Evolutionary conservation across 768 basidiomycete genomes (phyloP).

Genomic region (Termitomyces sp.): DNA sequence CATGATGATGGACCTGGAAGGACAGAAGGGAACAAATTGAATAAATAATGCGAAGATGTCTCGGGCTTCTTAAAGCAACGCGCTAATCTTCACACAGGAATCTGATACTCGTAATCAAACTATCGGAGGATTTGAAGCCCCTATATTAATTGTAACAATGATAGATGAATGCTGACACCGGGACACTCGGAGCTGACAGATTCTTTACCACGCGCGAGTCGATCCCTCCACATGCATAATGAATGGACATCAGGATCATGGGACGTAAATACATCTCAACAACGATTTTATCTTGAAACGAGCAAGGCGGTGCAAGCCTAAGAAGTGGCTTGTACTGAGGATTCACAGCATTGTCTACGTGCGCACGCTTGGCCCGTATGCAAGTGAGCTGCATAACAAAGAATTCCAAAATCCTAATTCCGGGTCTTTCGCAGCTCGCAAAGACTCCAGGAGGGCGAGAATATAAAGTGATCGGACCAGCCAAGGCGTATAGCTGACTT

Average conservation of each 20-base stretch:
- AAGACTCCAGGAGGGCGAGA: too few relatives aligned
- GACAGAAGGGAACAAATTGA: constrained; percentile 4
- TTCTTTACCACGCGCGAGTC: neutral
- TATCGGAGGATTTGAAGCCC: constrained; percentile 12
- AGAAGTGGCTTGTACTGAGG: neutral
- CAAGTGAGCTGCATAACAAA: neutral
- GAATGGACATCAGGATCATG: constrained; percentile 3
- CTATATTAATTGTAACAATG: neutral
- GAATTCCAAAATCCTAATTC: neutral
- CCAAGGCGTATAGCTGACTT: neutral
- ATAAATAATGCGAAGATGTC: neutral
- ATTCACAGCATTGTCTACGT: neutral
- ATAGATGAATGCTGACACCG: neutral
- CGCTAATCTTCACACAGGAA: constrained; percentile 2
- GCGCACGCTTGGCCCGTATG: too few relatives aligned
- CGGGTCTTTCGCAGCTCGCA: neutral
- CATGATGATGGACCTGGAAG: constrained; percentile 5
- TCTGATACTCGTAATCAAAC: constrained; percentile 2
- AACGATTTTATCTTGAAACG: too few relatives aligned
- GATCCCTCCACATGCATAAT: neutral
- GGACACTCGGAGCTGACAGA: constrained; percentile 2
- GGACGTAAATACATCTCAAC: neutral
- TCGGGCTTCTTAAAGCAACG: constrained; percentile 1
- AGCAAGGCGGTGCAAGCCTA: neutral
- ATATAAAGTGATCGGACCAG: neutral